phyloP scores from a whole-genome alignment of 805 yeast species.

The Candida anglica region DNA sequence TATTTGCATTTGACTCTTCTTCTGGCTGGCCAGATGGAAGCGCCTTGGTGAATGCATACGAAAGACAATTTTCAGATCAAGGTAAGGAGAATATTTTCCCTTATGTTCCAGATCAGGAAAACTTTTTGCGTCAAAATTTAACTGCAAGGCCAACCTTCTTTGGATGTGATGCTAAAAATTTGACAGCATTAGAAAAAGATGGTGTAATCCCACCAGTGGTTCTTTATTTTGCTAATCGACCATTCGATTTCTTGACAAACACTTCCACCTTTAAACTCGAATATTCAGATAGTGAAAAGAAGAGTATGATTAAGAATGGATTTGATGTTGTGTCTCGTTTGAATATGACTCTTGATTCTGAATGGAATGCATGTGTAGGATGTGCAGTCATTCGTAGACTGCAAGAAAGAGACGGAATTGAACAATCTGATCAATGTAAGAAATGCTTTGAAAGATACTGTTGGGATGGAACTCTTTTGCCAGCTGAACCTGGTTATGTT shows the following conservation, averaged over 20 bases:
- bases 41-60: conserved; percentile 29
- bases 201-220: conserved; percentile 34
- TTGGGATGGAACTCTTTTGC: too few relatives aligned
- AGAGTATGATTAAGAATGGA: conserved; percentile 66
- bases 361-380: conserved; percentile 74
- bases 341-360: conserved; percentile 61
- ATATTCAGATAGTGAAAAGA: conserved; percentile 54
- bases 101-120: conserved; percentile 64
- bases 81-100: conserved; percentile 70
- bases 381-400: conserved; percentile 80
- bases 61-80: conserved; percentile 33
- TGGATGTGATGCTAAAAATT: conserved; percentile 69
- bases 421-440: conserved; percentile 65
- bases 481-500: too few relatives aligned
- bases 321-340: conserved; percentile 63
- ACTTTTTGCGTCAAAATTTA: conserved; percentile 59
- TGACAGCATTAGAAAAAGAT: conserved; percentile 41
- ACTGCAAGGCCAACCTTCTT: conserved; percentile 72
- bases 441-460: conserved; percentile 70
- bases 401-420: conserved; percentile 60
- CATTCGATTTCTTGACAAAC: conserved; percentile 60
- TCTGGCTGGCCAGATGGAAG: conserved; percentile 45
- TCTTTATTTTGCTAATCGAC: conserved; percentile 70
- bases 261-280: conserved; percentile 65
- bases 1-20: conserved; percentile 41